A percentile compares a stretch with the other conserved stretches of the same genome.
These are phyloP conservation scores for Diphasiastrum complanatum DNA, from an alignment of 83 land plant species.

Conservation along the genomic window DNA sequence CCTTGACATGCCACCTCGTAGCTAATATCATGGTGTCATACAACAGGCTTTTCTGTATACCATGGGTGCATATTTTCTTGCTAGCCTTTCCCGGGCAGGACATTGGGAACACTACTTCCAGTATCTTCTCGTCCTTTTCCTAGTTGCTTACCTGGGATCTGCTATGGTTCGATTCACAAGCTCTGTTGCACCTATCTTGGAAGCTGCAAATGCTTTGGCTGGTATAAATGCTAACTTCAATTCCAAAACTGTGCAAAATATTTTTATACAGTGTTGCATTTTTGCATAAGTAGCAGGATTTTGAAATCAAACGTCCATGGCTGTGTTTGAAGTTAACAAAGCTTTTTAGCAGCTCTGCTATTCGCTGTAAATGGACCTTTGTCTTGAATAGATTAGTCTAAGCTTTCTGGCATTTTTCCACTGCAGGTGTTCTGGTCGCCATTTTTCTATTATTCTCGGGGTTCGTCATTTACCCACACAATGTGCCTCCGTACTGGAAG, in stretches of 20 bases:
- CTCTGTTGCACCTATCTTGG: slow-evolving; percentile 30
- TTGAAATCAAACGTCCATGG: too few relatives aligned
- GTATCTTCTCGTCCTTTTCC: slow-evolving; percentile 25
- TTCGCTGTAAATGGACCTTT: not conserved
- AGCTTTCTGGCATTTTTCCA: not conserved
- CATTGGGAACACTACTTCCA: slow-evolving; percentile 21
- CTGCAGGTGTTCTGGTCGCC: slow-evolving; percentile 27
- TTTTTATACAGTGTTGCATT: too few relatives aligned
- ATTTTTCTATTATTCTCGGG: slow-evolving; percentile 32
- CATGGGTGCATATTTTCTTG: slow-evolving; percentile 25
- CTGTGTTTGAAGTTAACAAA: too few relatives aligned
- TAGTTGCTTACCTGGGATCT: slow-evolving; percentile 34
- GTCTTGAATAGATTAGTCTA: not conserved
- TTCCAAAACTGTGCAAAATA: too few relatives aligned
- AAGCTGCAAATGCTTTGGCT: slow-evolving; percentile 27
- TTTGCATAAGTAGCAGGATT: too few relatives aligned
- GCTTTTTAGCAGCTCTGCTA: not conserved
- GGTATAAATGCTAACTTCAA: slow-evolving; percentile 13
- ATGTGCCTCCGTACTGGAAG: slow-evolving; percentile 30
- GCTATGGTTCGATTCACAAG: slow-evolving; percentile 28
- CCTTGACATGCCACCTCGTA: not conserved
- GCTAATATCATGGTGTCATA: not conserved
- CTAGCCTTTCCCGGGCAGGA: slow-evolving; percentile 19
- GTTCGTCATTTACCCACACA: slow-evolving; percentile 23
- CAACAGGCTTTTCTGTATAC: slow-evolving; percentile 30